Evolutionary conservation across 139 green algal genomes (phyloP), one percentile per base, ranked within the genome.

Genomic region (Tetradesmus obliquus): DNA sequence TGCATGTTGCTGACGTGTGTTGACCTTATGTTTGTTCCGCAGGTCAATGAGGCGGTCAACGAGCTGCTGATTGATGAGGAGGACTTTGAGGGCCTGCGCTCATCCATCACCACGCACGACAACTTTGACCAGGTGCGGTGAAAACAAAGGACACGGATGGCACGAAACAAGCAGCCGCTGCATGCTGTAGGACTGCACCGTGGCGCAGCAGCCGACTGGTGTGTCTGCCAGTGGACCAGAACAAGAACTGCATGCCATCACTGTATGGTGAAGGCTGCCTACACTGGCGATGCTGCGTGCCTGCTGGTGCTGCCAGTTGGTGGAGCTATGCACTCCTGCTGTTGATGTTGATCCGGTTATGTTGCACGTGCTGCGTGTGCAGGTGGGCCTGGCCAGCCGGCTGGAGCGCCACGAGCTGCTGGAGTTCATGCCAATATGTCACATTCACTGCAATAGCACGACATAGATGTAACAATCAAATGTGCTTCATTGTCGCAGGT

Each of bases 341-440:
- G 60, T 10, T 72, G 10, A 72, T 72, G 60, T 72, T 72, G 10
- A 13, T 10, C 10, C 10, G 10, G 60, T 13, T 20, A 13, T 72
- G 60, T 13, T 72, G 60, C 60, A 72, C 10, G 13, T 72, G 60
- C 60, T 72, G 60, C 60, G 10, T 72, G 60, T 72, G 19, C 86
- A 93, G 92, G 79, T 95, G 13, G 92, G 79, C 6, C 84, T 95
- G 60, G 89, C 90, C 45, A 83, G 32, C 66, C 74, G 93, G 82
- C 95, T 99, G 74, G 98, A 99, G 96, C 96, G 95, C 91, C 98
- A 99, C 88, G 98, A 99, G 94, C 95, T 99, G 82, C 95, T 99
- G 72, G 98, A 99, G 96, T 99, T 99, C 95, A 10, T 13, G 10
- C 13, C 10, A 10, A 10, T 20, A 10, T 72, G 10, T 10, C 60